A percentile compares a stretch with the other conserved stretches of the same genome.
These are phyloP conservation scores for Tricholoma bakamatsutake DNA, from an alignment of 768 basidiomycete species.

Conservation along the genomic window DNA sequence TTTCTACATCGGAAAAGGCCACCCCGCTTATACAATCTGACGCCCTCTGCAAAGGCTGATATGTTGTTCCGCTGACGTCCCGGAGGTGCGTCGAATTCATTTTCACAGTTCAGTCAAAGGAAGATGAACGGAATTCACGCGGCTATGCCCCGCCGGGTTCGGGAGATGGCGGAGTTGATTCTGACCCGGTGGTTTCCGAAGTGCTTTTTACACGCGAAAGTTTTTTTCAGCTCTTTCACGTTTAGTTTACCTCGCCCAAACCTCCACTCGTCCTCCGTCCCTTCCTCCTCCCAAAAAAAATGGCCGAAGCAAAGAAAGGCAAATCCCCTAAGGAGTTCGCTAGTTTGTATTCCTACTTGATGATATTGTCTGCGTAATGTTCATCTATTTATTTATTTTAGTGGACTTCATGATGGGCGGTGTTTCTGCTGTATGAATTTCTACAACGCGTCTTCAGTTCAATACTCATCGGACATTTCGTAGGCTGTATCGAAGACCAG, in stretches of 20 bases:
- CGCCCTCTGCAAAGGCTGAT: background rate
- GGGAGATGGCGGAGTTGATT: slow-evolving; percentile 33
- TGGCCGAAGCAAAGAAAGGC: slow-evolving; percentile 79
- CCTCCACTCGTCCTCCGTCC: slow-evolving; percentile 48
- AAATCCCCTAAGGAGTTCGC: slow-evolving; percentile 93
- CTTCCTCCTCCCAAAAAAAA: slow-evolving; percentile 46
- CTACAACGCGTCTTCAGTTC: background rate
- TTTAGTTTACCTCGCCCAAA: slow-evolving; percentile 41
- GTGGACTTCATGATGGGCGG: slow-evolving; percentile 97
- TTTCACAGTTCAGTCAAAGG: no score
- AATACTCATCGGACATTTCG: slow-evolving; percentile 15
- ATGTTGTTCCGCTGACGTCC: no score
- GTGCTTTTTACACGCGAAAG: slow-evolving; percentile 40
- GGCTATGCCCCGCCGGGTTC: background rate
- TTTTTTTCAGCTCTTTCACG: slow-evolving; percentile 35
- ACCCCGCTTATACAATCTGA: background rate
- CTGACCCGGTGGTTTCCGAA: slow-evolving; percentile 45
- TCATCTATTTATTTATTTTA: slow-evolving; percentile 28
- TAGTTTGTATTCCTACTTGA: slow-evolving; percentile 37
- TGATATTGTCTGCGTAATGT: slow-evolving; percentile 9
- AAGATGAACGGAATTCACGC: background rate
- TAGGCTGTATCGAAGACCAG: slow-evolving; percentile 98
- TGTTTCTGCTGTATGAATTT: slow-evolving; percentile 73
- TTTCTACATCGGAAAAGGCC: no score
- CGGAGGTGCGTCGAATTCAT: no score